Base-by-base conservation (phyloP, 495 filamentous ascomycete species). In the Copromyces sp. region DNA sequence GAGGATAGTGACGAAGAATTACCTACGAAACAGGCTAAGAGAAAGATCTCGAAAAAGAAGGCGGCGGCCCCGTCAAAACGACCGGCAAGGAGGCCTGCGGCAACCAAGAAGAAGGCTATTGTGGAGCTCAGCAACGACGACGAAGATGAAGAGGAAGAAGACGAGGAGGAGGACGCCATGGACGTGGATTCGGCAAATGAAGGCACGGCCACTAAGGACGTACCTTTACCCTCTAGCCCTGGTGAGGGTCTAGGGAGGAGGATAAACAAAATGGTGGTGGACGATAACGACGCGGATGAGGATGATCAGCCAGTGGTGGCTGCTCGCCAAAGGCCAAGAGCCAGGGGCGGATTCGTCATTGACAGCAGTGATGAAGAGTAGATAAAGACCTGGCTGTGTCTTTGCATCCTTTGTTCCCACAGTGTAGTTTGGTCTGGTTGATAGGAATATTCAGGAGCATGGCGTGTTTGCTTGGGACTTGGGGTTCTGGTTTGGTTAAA, bases 361-460 rank as follows among this genome's bases (percentile, higher is more conserved):
- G 87, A 89, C 76, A 88, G 87, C 47, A 87, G 86, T 74, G 86
- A 88, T 68, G 86, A 88, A 68, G 85, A 84, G 72, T 83, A 84
- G 68, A 39, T 7, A 6, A 29, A 29, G 47, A 0, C 20, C 12
- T 32, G 11, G 3, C 20, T 59, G 47, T 59, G 47, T 59, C 47
- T 14, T 2, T 59, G 47, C 2, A 29, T 59, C 47, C 32, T 74
- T 39, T 8, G n/a, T 16, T 24, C 9, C 5, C 4, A 5, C 16
- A 35, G 40, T 38, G 8, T 40, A 70, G 35, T 70, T 59, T 59
- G 8, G 14, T 44, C 24, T 17, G 29, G 40, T 68, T 40, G 45
- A 53, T 29, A 14, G 20, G 20, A n/a, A n/a, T 6, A 59, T 59
- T 59, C 24, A 29, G 24, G 29, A 65, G 53, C 29, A 65, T 65